Conservation (phyloP, 768 basidiomycete species). For the Lactifluus echinatus region DNA sequence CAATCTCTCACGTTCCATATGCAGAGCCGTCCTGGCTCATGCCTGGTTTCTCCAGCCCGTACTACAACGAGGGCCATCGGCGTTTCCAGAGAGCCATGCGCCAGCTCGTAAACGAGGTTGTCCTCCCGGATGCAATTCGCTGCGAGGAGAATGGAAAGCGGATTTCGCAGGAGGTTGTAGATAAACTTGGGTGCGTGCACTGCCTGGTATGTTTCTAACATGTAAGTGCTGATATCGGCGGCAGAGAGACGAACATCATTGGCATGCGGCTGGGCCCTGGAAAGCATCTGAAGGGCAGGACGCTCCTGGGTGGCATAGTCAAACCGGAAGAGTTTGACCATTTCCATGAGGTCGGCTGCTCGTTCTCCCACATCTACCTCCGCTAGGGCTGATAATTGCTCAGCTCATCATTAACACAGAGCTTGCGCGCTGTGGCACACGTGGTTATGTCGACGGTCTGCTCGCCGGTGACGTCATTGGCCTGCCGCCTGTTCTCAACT, state of each 20-base stretch:
- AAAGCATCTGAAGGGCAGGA: conserved; percentile 74
- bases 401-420: conserved; percentile 78
- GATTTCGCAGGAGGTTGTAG: conserved; percentile 75
- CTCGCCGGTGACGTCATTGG: conserved; percentile 78
- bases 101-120: conserved; percentile 65
- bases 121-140: conserved; percentile 61
- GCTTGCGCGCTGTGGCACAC: conserved; percentile 71
- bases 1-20: conserved; percentile 71
- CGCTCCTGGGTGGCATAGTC: conserved; percentile 65
- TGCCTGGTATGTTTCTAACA: not conserved
- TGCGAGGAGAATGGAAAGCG: conserved; percentile 86
- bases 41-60: conserved; percentile 60
- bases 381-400: not conserved
- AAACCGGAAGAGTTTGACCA: conserved; percentile 86
- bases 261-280: conserved; percentile 90
- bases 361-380: not conserved
- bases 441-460: conserved; percentile 83
- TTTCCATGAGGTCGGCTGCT: conserved; percentile 69
- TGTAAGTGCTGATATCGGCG: not conserved
- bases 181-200: conserved; percentile 64
- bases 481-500: conserved; percentile 86
- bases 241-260: conserved; percentile 66
- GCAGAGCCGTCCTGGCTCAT: conserved; percentile 80
- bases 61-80: conserved; percentile 67
- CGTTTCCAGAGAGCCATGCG: conserved; percentile 70